Conservation (phyloP, 306 rosid species). For the Acacia acuminata region DNA sequence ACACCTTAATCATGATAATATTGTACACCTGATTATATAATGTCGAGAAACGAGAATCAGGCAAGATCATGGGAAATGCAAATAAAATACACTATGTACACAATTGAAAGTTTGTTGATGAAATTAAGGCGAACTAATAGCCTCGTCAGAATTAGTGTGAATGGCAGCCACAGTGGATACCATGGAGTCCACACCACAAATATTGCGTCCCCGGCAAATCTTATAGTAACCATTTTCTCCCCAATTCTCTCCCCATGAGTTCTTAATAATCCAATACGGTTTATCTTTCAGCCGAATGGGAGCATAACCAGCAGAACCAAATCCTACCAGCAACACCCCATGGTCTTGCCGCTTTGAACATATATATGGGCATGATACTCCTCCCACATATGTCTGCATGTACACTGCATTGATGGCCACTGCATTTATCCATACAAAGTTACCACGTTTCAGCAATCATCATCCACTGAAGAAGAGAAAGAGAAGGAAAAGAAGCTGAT, state of each 20-base stretch:
- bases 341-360: conserved; percentile 78
- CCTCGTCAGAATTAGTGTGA: conserved; percentile 34
- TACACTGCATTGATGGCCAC: conserved; percentile 94
- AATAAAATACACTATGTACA: conserved; percentile 1
- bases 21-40: not conserved
- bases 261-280: conserved; percentile 92
- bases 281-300: conserved; percentile 82
- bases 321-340: conserved; percentile 86
- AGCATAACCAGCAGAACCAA: conserved; percentile 72
- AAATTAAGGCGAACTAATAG: not conserved
- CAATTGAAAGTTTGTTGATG: conserved; percentile 1
- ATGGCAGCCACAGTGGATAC: conserved; percentile 75
- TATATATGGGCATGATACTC: conserved; percentile 93
- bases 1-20: not conserved
- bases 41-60: not conserved
- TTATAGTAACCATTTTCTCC: conserved; percentile 92
- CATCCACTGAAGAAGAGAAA: not conserved
- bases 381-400: conserved; percentile 93
- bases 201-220: conserved; percentile 77
- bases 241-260: conserved; percentile 92
- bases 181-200: conserved; percentile 89
- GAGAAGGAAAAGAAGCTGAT: not conserved
- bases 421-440: conserved; percentile 33
- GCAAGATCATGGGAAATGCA: not conserved
- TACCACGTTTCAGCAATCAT: not conserved